These are phyloP conservation scores for Helianthus annuus DNA, from an alignment of 129 eudicot genomes.

Conservation along the genomic window DNA sequence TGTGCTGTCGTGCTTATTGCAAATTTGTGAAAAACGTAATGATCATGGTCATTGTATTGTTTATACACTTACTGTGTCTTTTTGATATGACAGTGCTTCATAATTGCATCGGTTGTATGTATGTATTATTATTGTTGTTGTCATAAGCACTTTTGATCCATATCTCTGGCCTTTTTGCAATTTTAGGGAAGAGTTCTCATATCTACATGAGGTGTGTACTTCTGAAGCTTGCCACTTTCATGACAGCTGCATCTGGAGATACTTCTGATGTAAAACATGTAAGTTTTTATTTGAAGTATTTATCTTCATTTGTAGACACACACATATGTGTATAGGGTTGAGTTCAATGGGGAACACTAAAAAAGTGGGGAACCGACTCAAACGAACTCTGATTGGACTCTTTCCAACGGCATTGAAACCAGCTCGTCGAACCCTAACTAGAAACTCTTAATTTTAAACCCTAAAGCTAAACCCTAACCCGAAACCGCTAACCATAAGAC, in stretches of 20 bases:
- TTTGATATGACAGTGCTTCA: neutral
- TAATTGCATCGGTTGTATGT: conserved; percentile 1
- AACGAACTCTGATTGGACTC: too few species aligned
- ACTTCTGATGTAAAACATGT: conserved; percentile 51
- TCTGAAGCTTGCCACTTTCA: conserved; percentile 58
- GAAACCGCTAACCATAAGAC: too few species aligned
- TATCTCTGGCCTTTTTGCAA: conserved; percentile 4
- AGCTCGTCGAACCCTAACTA: too few species aligned
- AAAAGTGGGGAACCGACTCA: too few species aligned
- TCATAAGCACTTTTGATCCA: conserved; percentile 10
- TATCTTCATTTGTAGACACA: neutral
- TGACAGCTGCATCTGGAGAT: conserved; percentile 44
- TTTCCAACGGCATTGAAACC: too few species aligned
- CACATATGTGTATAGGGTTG: neutral
- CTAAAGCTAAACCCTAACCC: too few species aligned
- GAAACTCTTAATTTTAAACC: too few species aligned
- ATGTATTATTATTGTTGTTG: neutral
- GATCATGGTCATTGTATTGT: conserved; percentile 4
- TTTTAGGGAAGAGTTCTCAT: conserved; percentile 57
- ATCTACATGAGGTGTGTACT: conserved; percentile 58
- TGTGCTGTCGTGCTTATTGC: neutral
- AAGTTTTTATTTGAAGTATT: conserved; percentile 28
- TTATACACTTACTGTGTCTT: conserved; percentile 6
- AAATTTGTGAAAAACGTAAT: conserved; percentile 4
- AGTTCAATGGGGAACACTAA: neutral